Conservation (phyloP, 495 filamentous ascomycete genomes). For the Neurospora sp. region DNA sequence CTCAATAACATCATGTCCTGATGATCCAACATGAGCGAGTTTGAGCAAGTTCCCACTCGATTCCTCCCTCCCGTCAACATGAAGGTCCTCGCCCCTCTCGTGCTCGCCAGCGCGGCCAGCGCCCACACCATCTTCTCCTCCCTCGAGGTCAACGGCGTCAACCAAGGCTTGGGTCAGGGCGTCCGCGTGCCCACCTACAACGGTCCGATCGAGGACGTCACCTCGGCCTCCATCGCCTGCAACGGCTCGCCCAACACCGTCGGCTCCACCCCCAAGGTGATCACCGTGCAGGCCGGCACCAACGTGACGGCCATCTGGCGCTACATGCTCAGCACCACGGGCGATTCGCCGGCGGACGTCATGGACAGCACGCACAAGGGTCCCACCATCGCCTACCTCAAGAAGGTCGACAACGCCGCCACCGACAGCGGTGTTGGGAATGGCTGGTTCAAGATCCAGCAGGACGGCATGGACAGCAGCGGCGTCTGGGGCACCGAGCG, state of each 20-base stretch:
- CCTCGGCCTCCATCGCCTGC: constrained; percentile 40
- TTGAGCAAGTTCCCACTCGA: constrained; percentile 1
- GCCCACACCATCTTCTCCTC: constrained; percentile 25
- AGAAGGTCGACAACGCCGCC: constrained; percentile 37
- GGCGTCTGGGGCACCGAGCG: constrained; percentile 34
- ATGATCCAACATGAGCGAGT: background rate
- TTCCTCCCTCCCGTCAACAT: constrained; percentile 6
- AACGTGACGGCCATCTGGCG: constrained; percentile 34
- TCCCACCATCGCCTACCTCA: constrained; percentile 39
- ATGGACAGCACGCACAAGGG: constrained; percentile 38
- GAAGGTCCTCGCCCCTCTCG: constrained; percentile 19
- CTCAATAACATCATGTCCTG: no score
- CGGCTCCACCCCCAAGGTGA: constrained; percentile 24
- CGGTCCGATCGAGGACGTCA: constrained; percentile 44
- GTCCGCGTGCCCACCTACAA: constrained; percentile 23
- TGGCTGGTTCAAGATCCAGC: constrained; percentile 44
- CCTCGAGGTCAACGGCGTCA: constrained; percentile 20
- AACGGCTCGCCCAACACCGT: constrained; percentile 48
- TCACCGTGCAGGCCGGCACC: constrained; percentile 21
- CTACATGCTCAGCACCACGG: constrained; percentile 32
- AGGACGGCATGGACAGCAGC: constrained; percentile 31
- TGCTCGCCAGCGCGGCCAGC: constrained; percentile 17
- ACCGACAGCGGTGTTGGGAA: constrained; percentile 30
- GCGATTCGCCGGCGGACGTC: constrained; percentile 32
- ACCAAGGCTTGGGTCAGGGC: constrained; percentile 18